phyloP scores from a whole-genome alignment of 257 asterid genomes.

The Anisodus acutangulus region DNA sequence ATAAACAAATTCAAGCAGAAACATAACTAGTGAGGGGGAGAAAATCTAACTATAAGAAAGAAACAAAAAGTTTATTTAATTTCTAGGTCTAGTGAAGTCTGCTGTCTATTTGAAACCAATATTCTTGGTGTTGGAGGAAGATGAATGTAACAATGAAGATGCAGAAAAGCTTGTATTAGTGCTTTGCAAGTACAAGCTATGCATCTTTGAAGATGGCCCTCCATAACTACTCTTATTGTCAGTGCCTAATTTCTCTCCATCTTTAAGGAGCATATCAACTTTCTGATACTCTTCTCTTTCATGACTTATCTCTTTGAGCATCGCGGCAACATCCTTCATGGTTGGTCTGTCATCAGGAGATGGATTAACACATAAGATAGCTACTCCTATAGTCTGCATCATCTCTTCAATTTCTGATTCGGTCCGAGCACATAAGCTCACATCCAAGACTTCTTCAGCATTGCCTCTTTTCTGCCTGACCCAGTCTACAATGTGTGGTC shows the following conservation, averaged over 20 bases:
- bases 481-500: conserved; percentile 88
- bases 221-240: conserved; percentile 39
- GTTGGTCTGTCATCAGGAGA: conserved; percentile 78
- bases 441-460: conserved; percentile 52
- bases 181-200: conserved; percentile 57
- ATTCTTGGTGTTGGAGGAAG: conserved; percentile 47
- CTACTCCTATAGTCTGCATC: conserved; percentile 85
- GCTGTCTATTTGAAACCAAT: conserved; percentile 42
- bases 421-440: conserved; percentile 50
- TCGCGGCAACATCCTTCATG: conserved; percentile 82
- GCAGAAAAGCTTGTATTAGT: conserved; percentile 70
- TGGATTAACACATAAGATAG: conserved; percentile 75
- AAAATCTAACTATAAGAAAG: not conserved
- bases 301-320: conserved; percentile 76
- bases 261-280: conserved; percentile 51
- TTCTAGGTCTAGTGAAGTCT: no score
- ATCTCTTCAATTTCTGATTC: conserved; percentile 71
- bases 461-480: conserved; percentile 58
- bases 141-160: conserved; percentile 64
- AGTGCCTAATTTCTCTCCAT: conserved; percentile 35
- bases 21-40: not conserved
- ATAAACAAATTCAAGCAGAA: not conserved
- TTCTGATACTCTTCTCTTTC: conserved; percentile 64
- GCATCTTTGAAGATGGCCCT: conserved; percentile 57
- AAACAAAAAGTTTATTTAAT: not conserved